These are phyloP conservation scores for Effrenium voratum DNA, from an alignment of 73 alveolate genomes.

Conservation along the genomic window DNA sequence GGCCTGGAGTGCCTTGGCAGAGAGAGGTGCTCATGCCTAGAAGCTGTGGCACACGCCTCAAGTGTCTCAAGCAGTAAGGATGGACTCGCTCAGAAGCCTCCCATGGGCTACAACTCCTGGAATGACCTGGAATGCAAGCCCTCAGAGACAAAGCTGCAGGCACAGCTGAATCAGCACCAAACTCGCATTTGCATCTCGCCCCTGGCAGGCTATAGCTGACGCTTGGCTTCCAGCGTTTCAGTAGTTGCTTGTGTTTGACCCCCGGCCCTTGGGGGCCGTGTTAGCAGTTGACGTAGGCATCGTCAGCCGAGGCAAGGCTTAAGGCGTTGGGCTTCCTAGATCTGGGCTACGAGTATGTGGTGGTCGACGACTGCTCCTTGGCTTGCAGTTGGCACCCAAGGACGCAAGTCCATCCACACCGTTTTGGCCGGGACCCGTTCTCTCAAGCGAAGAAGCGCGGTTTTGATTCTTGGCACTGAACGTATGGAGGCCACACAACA, in stretches of 20 bases:
- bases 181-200: too few species aligned
- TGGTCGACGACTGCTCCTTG: conserved; percentile 97
- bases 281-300: background rate
- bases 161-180: too few species aligned
- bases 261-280: background rate
- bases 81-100: conserved; percentile 97
- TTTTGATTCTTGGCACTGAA: too few species aligned
- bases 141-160: conserved; percentile 94
- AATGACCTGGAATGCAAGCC: conserved; percentile 97
- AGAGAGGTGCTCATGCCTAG: background rate
- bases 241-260: background rate
- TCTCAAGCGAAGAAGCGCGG: too few species aligned
- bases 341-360: conserved; percentile 97
- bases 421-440: too few species aligned
- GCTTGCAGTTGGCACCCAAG: too few species aligned
- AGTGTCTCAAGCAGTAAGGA: conserved; percentile 93
- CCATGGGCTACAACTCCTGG: conserved; percentile 98
- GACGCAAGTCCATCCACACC: too few species aligned
- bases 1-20: background rate
- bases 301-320: conserved; percentile 93
- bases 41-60: too few species aligned
- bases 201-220: conserved; percentile 16
- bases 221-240: background rate
- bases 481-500: too few species aligned
- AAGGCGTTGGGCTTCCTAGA: conserved; percentile 95